Evolutionary conservation across 768 basidiomycete genomes (phyloP), one percentile per base, ranked within the genome.

Genomic region (Tephrocybe rancida): DNA sequence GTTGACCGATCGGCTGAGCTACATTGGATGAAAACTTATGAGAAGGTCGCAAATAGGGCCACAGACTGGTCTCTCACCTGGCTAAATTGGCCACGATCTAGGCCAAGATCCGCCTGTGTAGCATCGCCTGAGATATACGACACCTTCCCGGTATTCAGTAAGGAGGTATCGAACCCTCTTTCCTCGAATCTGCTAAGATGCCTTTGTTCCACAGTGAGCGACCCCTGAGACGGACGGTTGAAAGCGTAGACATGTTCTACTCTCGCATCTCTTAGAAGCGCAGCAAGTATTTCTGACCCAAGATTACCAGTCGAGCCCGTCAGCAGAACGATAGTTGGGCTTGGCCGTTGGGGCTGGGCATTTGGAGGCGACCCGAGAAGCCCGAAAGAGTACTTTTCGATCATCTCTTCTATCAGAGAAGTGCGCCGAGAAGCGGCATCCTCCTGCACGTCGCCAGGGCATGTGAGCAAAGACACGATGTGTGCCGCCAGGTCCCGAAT

Each of bases 161-260:
- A 26, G 1, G 8, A n/a, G 13, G 27, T 39, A 35, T 64, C 61
- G 8, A 63, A 30, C 13, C 60, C 64, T 14, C 41, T 52, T 10
- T 58, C 58, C 21, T 56, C 41, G 21, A 65, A 64, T 13, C 52
- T 41, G 11, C 16, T 46, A n/a, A 18, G 4, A 21, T 64, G 63
- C 1, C 63, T 52, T 11, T 61, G 48, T 6, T 25, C n/a, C 13
- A 56, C 55, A 6, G 57, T 19, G 13, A 19, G 21, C 8, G 19
- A 14, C 9, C 9, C 35, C 27, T 18, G 19, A 9, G 59, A 41
- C 1, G 47, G 64, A 1, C 61, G 46, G 35, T 60, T 59, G 16
- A 80, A 70, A 1, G 75, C 74, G 1, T 79, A 78, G 30, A 76
- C 61, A 18, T 66, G 61, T 37, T 71, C 73, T 2, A 81, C 69